Conservation (phyloP, 2,329 filamentous ascomycete species). For the Lasiodiplodia sp. region DNA sequence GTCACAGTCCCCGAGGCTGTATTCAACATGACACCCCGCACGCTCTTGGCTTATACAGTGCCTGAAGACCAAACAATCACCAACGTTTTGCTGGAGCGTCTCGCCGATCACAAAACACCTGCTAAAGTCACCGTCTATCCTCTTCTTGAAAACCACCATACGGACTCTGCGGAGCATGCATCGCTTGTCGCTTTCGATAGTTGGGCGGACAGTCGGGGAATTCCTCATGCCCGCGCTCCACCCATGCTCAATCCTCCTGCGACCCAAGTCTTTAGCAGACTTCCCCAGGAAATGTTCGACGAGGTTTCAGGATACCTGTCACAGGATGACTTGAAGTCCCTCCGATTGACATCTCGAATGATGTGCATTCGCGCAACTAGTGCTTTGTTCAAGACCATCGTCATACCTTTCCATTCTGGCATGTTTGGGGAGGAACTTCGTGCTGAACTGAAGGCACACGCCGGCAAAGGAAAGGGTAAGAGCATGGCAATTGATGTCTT, state of each 20-base stretch:
- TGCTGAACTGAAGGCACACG: constrained; percentile 32
- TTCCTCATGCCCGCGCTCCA: background rate
- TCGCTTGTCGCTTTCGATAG: background rate
- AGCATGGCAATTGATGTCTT: constrained; percentile 70
- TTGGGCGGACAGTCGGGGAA: background rate
- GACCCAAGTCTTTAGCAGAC: background rate
- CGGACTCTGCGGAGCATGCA: no score
- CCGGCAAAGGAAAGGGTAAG: constrained; percentile 43
- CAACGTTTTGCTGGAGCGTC: constrained; percentile 12
- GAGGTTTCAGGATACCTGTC: constrained; percentile 63
- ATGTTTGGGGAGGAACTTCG: constrained; percentile 55
- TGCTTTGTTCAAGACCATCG: constrained; percentile 67
- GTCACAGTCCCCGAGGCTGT: background rate
- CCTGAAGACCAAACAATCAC: background rate
- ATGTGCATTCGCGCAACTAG: constrained; percentile 66
- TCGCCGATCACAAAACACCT: background rate
- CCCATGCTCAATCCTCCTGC: background rate
- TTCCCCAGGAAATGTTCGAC: constrained; percentile 70
- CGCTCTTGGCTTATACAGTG: background rate
- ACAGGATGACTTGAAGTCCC: constrained; percentile 64
- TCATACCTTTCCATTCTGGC: constrained; percentile 70
- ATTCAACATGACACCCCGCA: background rate
- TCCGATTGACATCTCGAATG: constrained; percentile 68
- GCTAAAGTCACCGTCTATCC: background rate
- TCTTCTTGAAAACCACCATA: background rate